phyloP scores from a whole-genome alignment of 768 basidiomycete genomes.

The Boletus subparvulus region DNA sequence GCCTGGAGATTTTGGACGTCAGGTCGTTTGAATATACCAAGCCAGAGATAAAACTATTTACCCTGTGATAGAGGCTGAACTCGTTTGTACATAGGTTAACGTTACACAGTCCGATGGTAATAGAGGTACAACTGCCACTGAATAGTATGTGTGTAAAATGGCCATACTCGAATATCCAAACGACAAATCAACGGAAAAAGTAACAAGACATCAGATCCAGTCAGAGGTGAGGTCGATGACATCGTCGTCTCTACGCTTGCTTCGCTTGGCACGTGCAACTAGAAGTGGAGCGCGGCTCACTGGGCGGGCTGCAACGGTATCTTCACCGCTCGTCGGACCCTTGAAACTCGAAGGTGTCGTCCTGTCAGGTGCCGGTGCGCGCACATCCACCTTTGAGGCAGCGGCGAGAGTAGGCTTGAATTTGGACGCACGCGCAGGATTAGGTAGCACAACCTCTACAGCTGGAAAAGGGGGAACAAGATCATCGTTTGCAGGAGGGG shows the following conservation, averaged over 20 bases:
- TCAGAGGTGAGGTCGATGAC: constrained; percentile 45
- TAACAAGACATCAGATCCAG: neutral
- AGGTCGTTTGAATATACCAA: neutral
- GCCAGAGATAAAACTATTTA: neutral
- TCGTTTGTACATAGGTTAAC: neutral
- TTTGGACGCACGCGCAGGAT: constrained; percentile 11
- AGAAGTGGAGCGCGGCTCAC: constrained; percentile 19
- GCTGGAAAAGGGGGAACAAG: neutral
- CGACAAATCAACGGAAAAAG: neutral
- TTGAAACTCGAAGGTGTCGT: neutral
- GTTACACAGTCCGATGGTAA: neutral
- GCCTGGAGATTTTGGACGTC: neutral
- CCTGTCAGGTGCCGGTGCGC: neutral
- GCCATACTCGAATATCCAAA: neutral
- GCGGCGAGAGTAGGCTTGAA: constrained; percentile 17
- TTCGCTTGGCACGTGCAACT: constrained; percentile 19
- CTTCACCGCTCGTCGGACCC: neutral
- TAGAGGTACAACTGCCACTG: neutral
- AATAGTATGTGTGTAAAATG: neutral
- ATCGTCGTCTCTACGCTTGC: constrained; percentile 18
- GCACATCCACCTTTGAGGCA: neutral
- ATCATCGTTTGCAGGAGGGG: neutral
- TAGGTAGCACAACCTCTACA: neutral
- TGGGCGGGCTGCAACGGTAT: neutral
- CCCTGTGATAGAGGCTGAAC: neutral